phyloP scores from a whole-genome alignment of 1,284 basidiomycete species.

The Marasmius oreades region DNA sequence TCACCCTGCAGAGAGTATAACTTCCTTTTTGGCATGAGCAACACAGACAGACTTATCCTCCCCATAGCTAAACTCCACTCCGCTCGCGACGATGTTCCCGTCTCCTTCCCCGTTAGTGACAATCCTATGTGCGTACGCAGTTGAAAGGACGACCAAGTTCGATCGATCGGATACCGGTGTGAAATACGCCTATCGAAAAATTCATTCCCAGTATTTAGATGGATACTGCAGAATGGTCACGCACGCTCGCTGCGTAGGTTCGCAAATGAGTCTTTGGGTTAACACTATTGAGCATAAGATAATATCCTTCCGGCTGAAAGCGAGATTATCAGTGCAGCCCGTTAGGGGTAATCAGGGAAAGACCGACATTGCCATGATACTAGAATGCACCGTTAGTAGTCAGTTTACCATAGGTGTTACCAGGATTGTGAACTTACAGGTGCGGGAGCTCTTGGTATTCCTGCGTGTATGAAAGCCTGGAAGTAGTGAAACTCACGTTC shows the following conservation, averaged over 20 bases:
- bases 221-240: not conserved
- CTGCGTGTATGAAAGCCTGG: conserved; percentile 12
- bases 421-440: conserved; percentile 10
- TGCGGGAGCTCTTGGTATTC: conserved; percentile 6
- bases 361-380: conserved; percentile 11
- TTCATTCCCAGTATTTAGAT: not conserved
- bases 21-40: not conserved
- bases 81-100: not conserved
- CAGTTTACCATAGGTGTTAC: not conserved
- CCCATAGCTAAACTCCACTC: conserved; percentile 1
- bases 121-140: conserved; percentile 12
- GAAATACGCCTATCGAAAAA: conserved; percentile 9
- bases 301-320: conserved; percentile 19
- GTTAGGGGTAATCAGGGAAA: not conserved
- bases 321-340: too few relatives aligned
- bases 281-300: conserved; percentile 11
- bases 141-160: conserved; percentile 15
- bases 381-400: not conserved
- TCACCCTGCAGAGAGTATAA: conserved; percentile 5
- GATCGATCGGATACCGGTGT: conserved; percentile 7
- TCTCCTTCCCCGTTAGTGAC: not conserved
- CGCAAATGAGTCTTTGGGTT: conserved; percentile 16
- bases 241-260: conserved; percentile 17
- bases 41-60: not conserved
- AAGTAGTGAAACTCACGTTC: not conserved